These are phyloP conservation scores for Fusarium metavorans DNA, from an alignment of 2,329 filamentous ascomycete species.

Conservation along the genomic window DNA sequence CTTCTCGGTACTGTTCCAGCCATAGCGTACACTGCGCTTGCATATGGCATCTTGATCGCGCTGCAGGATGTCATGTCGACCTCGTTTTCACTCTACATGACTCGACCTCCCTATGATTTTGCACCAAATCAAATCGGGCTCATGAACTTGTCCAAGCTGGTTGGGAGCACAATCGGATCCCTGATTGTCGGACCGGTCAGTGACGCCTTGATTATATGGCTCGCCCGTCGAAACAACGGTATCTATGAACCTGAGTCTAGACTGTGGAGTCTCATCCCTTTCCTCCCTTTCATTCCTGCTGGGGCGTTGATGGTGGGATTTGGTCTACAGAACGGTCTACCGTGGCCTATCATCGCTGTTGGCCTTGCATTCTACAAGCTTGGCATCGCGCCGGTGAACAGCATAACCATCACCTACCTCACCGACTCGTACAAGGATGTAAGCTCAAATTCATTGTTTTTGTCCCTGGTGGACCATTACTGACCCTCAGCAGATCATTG, in stretches of 20 bases:
- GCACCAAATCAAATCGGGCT: slow-evolving; percentile 37
- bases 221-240: no score
- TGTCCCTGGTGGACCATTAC: neutral
- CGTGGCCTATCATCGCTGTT: slow-evolving; percentile 45
- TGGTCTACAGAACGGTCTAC: no score
- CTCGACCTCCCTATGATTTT: slow-evolving; percentile 47
- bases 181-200: no score
- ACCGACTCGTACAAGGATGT: slow-evolving; percentile 53
- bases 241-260: no score
- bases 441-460: slow-evolving; percentile 11
- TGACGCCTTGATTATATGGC: no score
- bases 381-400: slow-evolving; percentile 48
- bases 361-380: slow-evolving; percentile 54
- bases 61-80: neutral
- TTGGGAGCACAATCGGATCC: no score
- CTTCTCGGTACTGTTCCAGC: neutral
- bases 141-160: slow-evolving; percentile 26
- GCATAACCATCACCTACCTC: slow-evolving; percentile 53
- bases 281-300: no score
- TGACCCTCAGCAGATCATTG: slow-evolving; percentile 53
- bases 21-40: neutral
- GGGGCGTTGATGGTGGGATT: no score
- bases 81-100: neutral
- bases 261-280: no score
- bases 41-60: neutral